Conservation (phyloP, 2,329 filamentous ascomycete genomes). For the Ilyonectria robusta region DNA sequence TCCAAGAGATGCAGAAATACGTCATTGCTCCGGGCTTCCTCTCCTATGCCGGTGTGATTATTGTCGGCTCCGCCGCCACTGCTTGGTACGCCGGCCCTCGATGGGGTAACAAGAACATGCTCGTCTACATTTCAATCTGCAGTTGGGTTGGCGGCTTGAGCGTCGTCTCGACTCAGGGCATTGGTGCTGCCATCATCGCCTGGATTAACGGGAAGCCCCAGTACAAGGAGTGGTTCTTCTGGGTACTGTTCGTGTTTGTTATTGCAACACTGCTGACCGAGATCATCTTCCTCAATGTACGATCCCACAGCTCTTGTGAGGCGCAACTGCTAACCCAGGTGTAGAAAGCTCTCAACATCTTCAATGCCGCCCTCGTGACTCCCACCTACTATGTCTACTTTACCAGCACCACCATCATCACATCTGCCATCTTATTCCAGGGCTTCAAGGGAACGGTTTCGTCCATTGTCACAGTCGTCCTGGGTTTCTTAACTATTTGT, state of each 20-base stretch:
- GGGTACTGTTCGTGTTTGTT: slow-evolving; percentile 92
- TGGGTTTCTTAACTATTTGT: slow-evolving; percentile 96
- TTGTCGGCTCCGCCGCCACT: slow-evolving; percentile 79
- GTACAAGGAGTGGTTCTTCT: slow-evolving; percentile 98
- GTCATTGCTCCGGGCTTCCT: slow-evolving; percentile 91
- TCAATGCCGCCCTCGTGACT: slow-evolving; percentile 96
- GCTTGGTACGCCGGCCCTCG: slow-evolving; percentile 87
- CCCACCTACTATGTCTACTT: slow-evolving; percentile 99
- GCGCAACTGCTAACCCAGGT: slow-evolving; percentile 51
- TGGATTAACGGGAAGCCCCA: slow-evolving; percentile 86
- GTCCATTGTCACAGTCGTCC: slow-evolving; percentile 88
- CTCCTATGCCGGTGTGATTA: slow-evolving; percentile 85
- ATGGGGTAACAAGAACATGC: slow-evolving; percentile 97
- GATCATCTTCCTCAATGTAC: slow-evolving; percentile 95
- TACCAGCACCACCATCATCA: slow-evolving; percentile 94
- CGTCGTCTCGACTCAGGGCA: slow-evolving; percentile 93
- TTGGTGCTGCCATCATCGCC: slow-evolving; percentile 91
- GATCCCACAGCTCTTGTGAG: slow-evolving; percentile 50
- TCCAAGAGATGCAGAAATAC: slow-evolving; percentile 92
- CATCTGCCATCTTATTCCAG: slow-evolving; percentile 90
- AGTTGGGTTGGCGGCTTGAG: slow-evolving; percentile 94
- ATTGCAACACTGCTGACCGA: slow-evolving; percentile 90
- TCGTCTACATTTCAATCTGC: slow-evolving; percentile 97
- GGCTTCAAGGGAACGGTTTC: slow-evolving; percentile 90
- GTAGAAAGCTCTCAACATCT: slow-evolving; percentile 98